Conservation (phyloP, 306 rosid species). For the Sicyos edulis region DNA sequence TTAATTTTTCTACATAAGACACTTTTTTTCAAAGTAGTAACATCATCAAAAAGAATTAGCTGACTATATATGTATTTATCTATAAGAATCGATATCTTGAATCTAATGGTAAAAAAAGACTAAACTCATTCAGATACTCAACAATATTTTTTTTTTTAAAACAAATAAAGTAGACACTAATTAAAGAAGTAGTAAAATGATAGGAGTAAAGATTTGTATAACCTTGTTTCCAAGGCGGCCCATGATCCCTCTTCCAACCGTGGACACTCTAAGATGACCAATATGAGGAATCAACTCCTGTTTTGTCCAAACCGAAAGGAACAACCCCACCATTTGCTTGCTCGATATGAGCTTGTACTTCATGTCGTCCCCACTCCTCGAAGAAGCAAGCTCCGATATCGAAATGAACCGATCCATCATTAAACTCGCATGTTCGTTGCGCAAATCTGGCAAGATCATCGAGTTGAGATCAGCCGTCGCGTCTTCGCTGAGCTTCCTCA, state of each 20-base stretch:
- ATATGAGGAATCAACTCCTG: constrained; percentile 69
- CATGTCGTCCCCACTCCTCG: constrained; percentile 15
- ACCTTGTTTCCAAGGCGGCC: constrained; percentile 93
- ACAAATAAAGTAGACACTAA: too few relatives aligned
- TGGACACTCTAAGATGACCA: constrained; percentile 74
- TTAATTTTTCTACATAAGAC: too few relatives aligned
- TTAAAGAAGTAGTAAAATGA: too few relatives aligned
- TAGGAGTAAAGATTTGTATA: not conserved
- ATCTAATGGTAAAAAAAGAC: too few relatives aligned
- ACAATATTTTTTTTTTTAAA: too few relatives aligned
- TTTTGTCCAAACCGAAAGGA: constrained; percentile 70
- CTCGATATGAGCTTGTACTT: constrained; percentile 56
- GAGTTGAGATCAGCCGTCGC: constrained; percentile 27
- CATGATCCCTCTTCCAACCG: constrained; percentile 91
- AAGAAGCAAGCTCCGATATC: constrained; percentile 47
- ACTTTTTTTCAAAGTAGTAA: too few relatives aligned
- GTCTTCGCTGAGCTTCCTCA: constrained; percentile 42
- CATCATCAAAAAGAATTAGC: too few relatives aligned
- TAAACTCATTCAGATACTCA: too few relatives aligned
- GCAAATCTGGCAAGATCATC: constrained; percentile 6
- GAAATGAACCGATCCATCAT: constrained; percentile 44
- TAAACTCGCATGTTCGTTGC: constrained; percentile 10
- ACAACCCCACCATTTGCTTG: constrained; percentile 95
- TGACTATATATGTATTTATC: too few relatives aligned
- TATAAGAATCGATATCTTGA: too few relatives aligned